Base-by-base conservation (phyloP, 805 yeast species). In the Torulaspora indica region DNA sequence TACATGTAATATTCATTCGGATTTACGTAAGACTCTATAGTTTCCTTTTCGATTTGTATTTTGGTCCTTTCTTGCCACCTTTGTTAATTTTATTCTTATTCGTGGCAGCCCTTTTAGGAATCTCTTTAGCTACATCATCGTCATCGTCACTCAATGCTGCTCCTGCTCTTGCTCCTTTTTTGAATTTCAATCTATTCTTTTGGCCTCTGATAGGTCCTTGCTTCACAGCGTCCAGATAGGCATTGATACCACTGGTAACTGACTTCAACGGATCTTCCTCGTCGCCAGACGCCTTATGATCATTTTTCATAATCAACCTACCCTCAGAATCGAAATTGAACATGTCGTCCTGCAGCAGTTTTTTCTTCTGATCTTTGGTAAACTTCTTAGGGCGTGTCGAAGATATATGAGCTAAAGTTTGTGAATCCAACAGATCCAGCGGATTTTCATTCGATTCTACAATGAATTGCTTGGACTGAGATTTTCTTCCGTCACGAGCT, bases 141-240 rank as follows among this genome's bases (percentile, higher is more conserved):
- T 71, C 79, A 33, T 74, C 80, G 40, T 72, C 77, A 48, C 75
- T 82, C 38, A 72, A 77, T 29, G 76, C 78, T 17, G 75, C 74
- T 17, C 68, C 72, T 24, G 75, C 75, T 39, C 72, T 71, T 42
- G 73, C 72, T 39, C 79, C 75, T 63, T 83, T 80, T 69, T 84
- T 86, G 71, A 79, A 91, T 69, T 89, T 91, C 74, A 91, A 77
- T 70, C 80, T 88, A 67, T 90, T 90, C 70, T 79, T 80, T 72
- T 87, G 96, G 46, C 97, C 96, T 67, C 96, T 82, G 3, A 89
- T 80, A 24, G 98, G 98, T 18, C 93, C 97, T 56, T 84, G 85
- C 64, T 79, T 83, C 18, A 93, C 88, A 5, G 98, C 98, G 50
- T 89, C 96, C 53, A 89, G 77, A 63, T 93, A 93, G 0, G 97